phyloP scores from a whole-genome alignment of 192 early-diverging fungal genomes.

The Backusella morwellensis region DNA sequence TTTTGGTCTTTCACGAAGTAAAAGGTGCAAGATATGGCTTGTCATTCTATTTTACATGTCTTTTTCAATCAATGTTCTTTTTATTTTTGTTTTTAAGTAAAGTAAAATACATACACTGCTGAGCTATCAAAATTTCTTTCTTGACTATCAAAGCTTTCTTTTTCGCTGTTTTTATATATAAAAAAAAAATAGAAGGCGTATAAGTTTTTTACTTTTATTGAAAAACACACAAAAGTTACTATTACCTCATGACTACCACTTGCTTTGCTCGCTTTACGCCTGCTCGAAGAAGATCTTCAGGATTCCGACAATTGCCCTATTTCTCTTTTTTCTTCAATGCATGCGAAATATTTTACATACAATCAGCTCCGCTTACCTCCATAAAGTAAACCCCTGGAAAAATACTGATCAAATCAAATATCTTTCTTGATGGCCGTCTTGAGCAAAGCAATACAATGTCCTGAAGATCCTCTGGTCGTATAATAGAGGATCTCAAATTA shows the following conservation, averaged over 20 bases:
- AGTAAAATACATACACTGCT: constrained; percentile 18
- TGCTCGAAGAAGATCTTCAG: constrained; percentile 43
- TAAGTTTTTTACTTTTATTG: not conserved
- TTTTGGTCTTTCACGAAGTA: constrained; percentile 36
- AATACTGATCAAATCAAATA: constrained; percentile 37
- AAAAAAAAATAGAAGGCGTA: not conserved
- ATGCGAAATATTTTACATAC: not conserved
- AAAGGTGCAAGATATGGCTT: constrained; percentile 53
- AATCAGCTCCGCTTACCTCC: constrained; percentile 17
- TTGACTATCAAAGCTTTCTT: constrained; percentile 29
- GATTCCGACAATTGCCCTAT: constrained; percentile 45
- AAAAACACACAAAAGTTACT: not conserved
- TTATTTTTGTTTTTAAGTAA: not conserved
- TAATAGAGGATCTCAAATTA: constrained; percentile 32
- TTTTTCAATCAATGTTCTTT: not conserved
- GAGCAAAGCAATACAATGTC: constrained; percentile 43
- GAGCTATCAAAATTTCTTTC: constrained; percentile 42
- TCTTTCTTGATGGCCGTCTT: constrained; percentile 30
- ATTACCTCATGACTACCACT: constrained; percentile 40
- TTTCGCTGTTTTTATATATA: constrained; percentile 8
- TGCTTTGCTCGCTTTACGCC: constrained; percentile 40
- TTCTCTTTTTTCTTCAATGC: not conserved
- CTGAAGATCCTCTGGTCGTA: constrained; percentile 35
- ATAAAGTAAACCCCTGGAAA: constrained; percentile 45
- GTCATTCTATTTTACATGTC: constrained; percentile 43